phyloP scores from a whole-genome alignment of 73 alveolate genomes.

The Paramecium tetraurelia region DNA sequence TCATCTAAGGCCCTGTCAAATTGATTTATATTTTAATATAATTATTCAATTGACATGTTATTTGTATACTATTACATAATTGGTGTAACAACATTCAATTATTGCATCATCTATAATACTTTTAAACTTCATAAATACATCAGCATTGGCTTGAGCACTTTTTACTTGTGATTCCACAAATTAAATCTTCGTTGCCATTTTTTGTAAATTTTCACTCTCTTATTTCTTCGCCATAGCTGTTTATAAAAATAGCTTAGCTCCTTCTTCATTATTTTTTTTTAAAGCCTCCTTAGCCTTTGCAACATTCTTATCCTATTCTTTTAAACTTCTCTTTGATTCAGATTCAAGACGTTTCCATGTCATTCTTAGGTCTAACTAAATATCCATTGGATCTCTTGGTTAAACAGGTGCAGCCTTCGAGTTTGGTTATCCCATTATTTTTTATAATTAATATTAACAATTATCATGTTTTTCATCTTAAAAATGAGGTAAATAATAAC shows the following conservation, averaged over 20 bases:
- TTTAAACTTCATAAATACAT: not conserved
- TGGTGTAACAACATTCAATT: conserved; percentile 25
- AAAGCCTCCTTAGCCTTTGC: conserved; percentile 30
- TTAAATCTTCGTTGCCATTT: conserved; percentile 18
- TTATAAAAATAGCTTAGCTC: conserved; percentile 29
- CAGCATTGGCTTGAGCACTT: not conserved
- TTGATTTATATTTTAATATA: not conserved
- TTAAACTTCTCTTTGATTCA: conserved; percentile 14
- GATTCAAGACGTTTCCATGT: conserved; percentile 21
- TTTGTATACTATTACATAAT: conserved; percentile 8
- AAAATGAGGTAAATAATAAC: not conserved
- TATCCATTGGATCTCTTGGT: conserved; percentile 42
- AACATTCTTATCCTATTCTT: conserved; percentile 3
- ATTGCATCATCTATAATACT: conserved; percentile 3
- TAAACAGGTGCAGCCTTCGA: not conserved
- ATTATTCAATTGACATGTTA: conserved; percentile 32
- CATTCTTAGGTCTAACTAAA: conserved; percentile 28
- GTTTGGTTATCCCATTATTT: not conserved
- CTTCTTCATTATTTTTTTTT: conserved; percentile 40
- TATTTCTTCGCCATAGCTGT: conserved; percentile 26
- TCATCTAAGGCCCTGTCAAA: conserved; percentile 28
- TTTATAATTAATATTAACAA: not conserved
- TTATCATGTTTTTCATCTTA: not conserved
- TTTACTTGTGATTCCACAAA: conserved; percentile 20
- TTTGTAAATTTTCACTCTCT: conserved; percentile 29